Evolutionary conservation across 805 yeast species (phyloP).

Genomic region (Gaillardinia entomophila): DNA sequence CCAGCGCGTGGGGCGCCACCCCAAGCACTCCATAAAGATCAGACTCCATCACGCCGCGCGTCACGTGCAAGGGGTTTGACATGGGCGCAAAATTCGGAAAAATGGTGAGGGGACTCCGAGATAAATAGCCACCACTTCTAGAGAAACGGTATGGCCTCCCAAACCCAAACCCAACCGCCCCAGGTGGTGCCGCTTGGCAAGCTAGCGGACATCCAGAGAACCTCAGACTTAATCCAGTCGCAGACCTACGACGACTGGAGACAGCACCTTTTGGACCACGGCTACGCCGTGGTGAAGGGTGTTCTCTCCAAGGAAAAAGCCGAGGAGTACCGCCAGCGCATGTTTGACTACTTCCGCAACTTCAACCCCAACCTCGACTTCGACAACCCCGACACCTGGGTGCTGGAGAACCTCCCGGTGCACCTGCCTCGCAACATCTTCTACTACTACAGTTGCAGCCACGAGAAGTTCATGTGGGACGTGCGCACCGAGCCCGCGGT

Average conservation of each 20-base stretch:
- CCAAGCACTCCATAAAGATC: slow-evolving; percentile 21
- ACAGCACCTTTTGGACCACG: slow-evolving; percentile 19
- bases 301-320: slow-evolving; percentile 19
- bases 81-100: too few relatives aligned
- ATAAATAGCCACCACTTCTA: too few relatives aligned
- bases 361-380: slow-evolving; percentile 15
- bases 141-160: too few relatives aligned
- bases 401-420: slow-evolving; percentile 19
- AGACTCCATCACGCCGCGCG: too few relatives aligned
- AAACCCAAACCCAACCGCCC: too few relatives aligned
- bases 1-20: slow-evolving; percentile 15
- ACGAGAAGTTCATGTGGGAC: slow-evolving; percentile 29
- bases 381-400: slow-evolving; percentile 21
- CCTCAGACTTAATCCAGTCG: neutral
- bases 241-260: slow-evolving; percentile 17
- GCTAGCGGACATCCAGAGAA: too few relatives aligned
- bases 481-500: slow-evolving; percentile 21
- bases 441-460: slow-evolving; percentile 13
- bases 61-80: too few relatives aligned
- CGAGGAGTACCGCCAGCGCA: slow-evolving; percentile 10
- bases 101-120: too few relatives aligned
- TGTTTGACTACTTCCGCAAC: slow-evolving; percentile 15
- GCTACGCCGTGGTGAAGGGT: slow-evolving; percentile 24
- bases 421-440: slow-evolving; percentile 9
- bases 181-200: too few relatives aligned